Base-by-base conservation (phyloP, 2,329 filamentous ascomycete genomes). In the Paracoccidioides lutzii region DNA sequence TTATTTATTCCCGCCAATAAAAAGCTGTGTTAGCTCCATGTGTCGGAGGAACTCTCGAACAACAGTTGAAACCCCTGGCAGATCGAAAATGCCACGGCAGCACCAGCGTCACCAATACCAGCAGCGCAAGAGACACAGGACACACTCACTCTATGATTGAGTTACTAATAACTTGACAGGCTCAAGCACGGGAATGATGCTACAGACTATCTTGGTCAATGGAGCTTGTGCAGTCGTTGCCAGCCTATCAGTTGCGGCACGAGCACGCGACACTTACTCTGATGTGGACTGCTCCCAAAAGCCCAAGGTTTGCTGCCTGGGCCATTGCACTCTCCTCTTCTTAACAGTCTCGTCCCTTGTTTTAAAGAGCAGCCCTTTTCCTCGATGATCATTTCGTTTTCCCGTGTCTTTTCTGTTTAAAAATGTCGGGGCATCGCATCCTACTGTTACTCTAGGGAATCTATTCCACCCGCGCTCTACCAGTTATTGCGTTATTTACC, bases 231-330 rank as follows among this genome's bases (percentile, higher is more conserved):
- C 37, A 28, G 52, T 15, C 41, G 38, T 52, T 57, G 53, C 51
- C 58, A 61, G 59, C 59, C 59, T 59, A 61, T 59, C 59, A 59
- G 52, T 61, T 28, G 57, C 55, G 56, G 57, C 59, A 61, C 59
- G 59, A 53, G 59, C 58, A 59, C 56, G 58, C 58, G 58, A 60
- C 59, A 60, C 59, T 56, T 37, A 41, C 12, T 28, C 15, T n/a
- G 22, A 22, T 22, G 22, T 32, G 3, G 41, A 22, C 35, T 37
- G 41, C 4, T 22, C 22, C 22, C 22, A 22, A 22, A 22, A 22
- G 22, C 22, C 22, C 22, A 22, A 22, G 22, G 41, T 43, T 43
- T 43, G 8, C 9, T 3, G 7, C 4, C 8, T 42, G 7, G 35
- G 35, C 35, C 35, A 10, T 37, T 6, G 10, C 8, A n/a, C 5